phyloP scores from a whole-genome alignment of 1,139 yeast species.

The Arxiozyma slooffiae region DNA sequence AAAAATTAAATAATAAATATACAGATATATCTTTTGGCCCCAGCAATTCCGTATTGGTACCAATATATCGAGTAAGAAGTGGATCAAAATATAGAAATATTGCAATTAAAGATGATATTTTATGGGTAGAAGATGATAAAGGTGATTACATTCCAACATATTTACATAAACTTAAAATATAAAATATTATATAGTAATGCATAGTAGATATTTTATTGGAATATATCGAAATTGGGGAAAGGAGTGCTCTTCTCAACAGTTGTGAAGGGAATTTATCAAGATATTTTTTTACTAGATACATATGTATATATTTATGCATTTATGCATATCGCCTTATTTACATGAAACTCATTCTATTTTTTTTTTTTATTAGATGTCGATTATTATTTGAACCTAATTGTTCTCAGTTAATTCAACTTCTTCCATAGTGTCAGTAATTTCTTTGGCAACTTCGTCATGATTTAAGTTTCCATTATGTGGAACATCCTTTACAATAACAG shows the following conservation, averaged over 20 bases:
- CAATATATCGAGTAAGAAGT: slow-evolving; percentile 18
- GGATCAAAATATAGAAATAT: slow-evolving; percentile 7
- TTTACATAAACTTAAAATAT: slow-evolving; percentile 16
- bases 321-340: slow-evolving; percentile 3
- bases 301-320: too few relatives aligned
- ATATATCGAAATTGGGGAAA: too few relatives aligned
- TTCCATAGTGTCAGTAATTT: slow-evolving; percentile 3
- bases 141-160: slow-evolving; percentile 31
- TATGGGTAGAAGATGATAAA: slow-evolving; percentile 32
- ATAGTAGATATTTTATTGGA: not conserved
- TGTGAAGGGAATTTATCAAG: too few relatives aligned
- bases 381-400: not conserved
- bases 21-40: slow-evolving; percentile 16
- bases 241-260: too few relatives aligned
- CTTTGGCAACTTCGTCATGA: not conserved
- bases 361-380: too few relatives aligned
- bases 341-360: not conserved
- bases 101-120: slow-evolving; percentile 38
- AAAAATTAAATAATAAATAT: slow-evolving; percentile 12
- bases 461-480: not conserved
- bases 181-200: slow-evolving; percentile 1
- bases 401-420: slow-evolving; percentile 10
- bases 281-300: too few relatives aligned
- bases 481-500: not conserved
- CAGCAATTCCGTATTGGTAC: slow-evolving; percentile 15